Evolutionary conservation across 2,329 filamentous ascomycete genomes (phyloP), one percentile per base, ranked within the genome.

Genomic region (Metarhizium brunneum): DNA sequence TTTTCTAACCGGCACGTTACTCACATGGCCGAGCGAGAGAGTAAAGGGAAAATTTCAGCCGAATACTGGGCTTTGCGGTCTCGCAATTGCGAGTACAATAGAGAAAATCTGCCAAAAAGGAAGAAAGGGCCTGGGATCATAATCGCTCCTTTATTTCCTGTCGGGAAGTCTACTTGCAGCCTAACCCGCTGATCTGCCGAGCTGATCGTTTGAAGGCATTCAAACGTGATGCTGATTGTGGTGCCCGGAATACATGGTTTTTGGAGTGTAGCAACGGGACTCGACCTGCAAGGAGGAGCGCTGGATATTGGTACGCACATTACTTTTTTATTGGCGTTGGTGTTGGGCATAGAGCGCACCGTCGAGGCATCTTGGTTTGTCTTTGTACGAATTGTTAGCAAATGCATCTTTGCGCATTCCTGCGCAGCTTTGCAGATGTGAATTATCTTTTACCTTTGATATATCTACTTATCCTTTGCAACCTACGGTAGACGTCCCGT

Each of bases 1-100:
- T 83, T n/a, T 82, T 81, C 63, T 83, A 76, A 68, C 56, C 6
- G 45, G 2, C 20, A 3, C 25, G 8, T 48, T 30, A 16, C 18
- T 14, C 25, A 20, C 18, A 16, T 20, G 42, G n/a, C 42, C n/a
- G 7, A 45, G 18, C 6, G 20, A 45, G 8, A 10, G 42, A 20
- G n/a, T 0, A 10, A 20, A 45, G 10, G 10, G 8, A 1, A 25
- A 2, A 5, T 8, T 4, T 11, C n/a, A 11, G 42, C 16, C 42
- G 18, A 18, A 6, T 16, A 20, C n/a, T 1, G 6, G 6, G 16
- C 10, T 11, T 18, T 45, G n/a, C 42, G 20, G 42, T 25, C 6
- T 20, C n/a, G 18, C 42, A 45, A 20, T 13, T 40, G 38, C 38
- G 38, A 13, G 11, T 40, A 14, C 38, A 40, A 6, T 11, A 40